These are phyloP conservation scores for Fomitopsis pulvina DNA, from an alignment of 768 basidiomycete species.

Conservation along the genomic window DNA sequence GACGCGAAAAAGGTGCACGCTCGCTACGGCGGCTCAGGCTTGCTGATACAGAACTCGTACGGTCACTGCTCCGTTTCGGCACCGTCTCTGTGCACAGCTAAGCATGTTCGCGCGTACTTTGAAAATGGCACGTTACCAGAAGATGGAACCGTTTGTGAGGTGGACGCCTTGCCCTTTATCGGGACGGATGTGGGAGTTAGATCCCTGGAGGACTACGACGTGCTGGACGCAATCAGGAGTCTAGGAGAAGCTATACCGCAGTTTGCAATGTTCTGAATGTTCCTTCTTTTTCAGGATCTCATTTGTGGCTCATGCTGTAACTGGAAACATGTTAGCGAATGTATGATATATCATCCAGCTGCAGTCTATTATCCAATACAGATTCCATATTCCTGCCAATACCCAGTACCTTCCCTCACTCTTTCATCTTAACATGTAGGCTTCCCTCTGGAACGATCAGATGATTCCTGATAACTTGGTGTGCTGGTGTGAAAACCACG, in stretches of 20 bases:
- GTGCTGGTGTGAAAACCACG: too few species aligned
- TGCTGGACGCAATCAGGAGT: slow-evolving; percentile 10
- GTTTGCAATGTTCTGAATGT: slow-evolving; percentile 1
- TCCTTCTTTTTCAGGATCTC: too few species aligned
- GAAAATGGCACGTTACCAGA: slow-evolving; percentile 13
- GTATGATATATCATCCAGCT: too few species aligned
- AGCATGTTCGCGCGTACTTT: slow-evolving; percentile 14
- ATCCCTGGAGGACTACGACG: slow-evolving; percentile 8
- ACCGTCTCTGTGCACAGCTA: slow-evolving; percentile 17
- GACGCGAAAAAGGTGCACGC: slow-evolving; percentile 12
- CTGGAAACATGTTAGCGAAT: too few species aligned
- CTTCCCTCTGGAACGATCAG: too few species aligned
- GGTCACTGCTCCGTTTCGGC: slow-evolving; percentile 15
- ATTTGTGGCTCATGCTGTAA: too few species aligned
- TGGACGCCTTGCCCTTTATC: slow-evolving; percentile 15
- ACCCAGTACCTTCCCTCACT: too few species aligned
- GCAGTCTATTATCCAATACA: too few species aligned
- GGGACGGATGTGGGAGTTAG: slow-evolving; percentile 4
- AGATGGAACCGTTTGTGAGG: slow-evolving; percentile 16
- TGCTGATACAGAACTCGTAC: slow-evolving; percentile 16
- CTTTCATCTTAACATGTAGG: too few species aligned
- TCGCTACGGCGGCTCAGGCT: slow-evolving; percentile 12
- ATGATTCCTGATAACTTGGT: too few species aligned
- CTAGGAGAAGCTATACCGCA: slow-evolving; percentile 8
- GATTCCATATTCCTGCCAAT: too few species aligned